Evolutionary conservation across 768 basidiomycete genomes (phyloP).

Genomic region (Polyporus arcularius): DNA sequence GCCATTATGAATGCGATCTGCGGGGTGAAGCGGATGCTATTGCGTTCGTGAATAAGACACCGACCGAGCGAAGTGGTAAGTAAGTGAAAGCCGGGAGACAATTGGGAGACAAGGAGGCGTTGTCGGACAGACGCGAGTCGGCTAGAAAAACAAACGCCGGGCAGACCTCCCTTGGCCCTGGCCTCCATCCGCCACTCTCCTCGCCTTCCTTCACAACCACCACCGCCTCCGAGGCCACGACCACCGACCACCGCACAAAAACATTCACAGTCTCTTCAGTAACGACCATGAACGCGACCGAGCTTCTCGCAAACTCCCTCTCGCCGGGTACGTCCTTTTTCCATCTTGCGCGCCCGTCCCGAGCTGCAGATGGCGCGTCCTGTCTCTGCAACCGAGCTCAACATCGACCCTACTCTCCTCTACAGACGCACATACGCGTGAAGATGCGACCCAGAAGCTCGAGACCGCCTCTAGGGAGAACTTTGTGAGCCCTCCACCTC

Average conservation of each 20-base stretch:
- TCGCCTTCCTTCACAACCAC: constrained; percentile 14
- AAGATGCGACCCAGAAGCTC: constrained; percentile 88
- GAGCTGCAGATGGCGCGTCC: constrained; percentile 15
- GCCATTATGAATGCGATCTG: constrained; percentile 40
- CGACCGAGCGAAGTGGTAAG: background rate
- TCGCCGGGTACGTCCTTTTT: constrained; percentile 69
- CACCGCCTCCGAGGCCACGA: constrained; percentile 14
- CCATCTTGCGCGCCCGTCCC: constrained; percentile 30
- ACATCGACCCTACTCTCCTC: constrained; percentile 20
- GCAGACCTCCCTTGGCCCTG: constrained; percentile 18
- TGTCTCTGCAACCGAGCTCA: constrained; percentile 17
- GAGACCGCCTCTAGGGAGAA: constrained; percentile 85
- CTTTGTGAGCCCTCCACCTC: constrained; percentile 61
- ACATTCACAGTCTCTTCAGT: constrained; percentile 18
- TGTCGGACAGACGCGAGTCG: background rate
- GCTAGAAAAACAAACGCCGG: constrained; percentile 9
- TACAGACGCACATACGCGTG: constrained; percentile 85
- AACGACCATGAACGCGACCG: constrained; percentile 82
- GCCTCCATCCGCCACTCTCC: constrained; percentile 3
- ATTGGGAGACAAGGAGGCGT: background rate
- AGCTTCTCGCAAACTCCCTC: constrained; percentile 90
- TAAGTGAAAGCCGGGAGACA: background rate
- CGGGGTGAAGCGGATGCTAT: too few species aligned
- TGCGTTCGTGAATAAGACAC: too few species aligned
- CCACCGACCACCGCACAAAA: constrained; percentile 20